These are phyloP conservation scores for Gossypium lobatum DNA, from an alignment of 441 rosid species.

Conservation along the genomic window DNA sequence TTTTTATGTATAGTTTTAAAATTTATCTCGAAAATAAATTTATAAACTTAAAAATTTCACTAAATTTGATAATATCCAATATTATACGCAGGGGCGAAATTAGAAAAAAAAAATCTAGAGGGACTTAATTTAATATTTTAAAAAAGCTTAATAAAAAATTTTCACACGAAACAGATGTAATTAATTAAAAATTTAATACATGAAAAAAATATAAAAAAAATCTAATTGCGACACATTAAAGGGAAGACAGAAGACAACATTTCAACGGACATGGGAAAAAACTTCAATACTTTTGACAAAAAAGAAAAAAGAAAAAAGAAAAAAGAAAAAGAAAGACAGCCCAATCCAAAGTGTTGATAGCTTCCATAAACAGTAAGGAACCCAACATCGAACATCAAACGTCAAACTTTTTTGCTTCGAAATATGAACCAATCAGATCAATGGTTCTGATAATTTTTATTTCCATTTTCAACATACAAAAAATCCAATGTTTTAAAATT, in stretches of 20 bases:
- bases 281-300: too few relatives aligned
- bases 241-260: not conserved
- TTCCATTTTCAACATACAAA: not conserved
- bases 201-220: too few relatives aligned
- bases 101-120: too few relatives aligned
- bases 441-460: not conserved
- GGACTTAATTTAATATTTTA: too few relatives aligned
- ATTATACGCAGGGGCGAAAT: too few relatives aligned
- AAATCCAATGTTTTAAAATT: not conserved
- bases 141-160: too few relatives aligned
- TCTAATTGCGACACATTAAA: not conserved
- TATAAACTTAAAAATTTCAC: too few relatives aligned
- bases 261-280: not conserved
- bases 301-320: not conserved
- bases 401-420: not conserved
- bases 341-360: not conserved
- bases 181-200: too few relatives aligned
- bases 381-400: not conserved
- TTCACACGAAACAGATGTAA: too few relatives aligned
- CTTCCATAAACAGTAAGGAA: not conserved
- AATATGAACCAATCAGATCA: not conserved
- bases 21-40: too few relatives aligned
- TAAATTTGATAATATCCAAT: too few relatives aligned
- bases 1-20: too few relatives aligned
- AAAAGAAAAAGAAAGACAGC: not conserved